Base-by-base conservation (phyloP, 2,329 filamentous ascomycete genomes). In the Talaromyces sp. region DNA sequence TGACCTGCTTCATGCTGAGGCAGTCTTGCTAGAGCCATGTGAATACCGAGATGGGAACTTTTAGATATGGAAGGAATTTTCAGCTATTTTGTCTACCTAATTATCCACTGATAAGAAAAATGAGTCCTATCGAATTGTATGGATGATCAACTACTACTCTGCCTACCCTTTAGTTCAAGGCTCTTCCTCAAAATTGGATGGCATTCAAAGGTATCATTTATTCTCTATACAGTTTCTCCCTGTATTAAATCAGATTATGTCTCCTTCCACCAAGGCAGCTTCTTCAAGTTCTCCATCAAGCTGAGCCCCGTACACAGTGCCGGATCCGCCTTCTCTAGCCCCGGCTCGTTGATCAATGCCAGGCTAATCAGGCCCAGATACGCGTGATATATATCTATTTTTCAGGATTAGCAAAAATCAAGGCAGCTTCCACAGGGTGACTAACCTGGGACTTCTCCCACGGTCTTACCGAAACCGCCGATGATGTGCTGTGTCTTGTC, bases 311-410 rank as follows among this genome's bases (percentile, higher is more conserved):
- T 86, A 72, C 92, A 96, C 60, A 97, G 79, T 0, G 85, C 85
- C 0, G 90, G 84, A 75, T 98, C 92, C 58, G 97, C 83, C 22
- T 81, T 78, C 67, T 89, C 90, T 43, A 98, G 75, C 0, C 86
- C 86, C 0, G 83, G 75, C 69, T 96, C 91, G 8, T 87, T 87
- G 75, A 93, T 85, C 16, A 91, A 85, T 0, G 89, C 87, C 45
- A 99, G 81, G 0, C 91, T 89, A 1, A 92, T 90, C 39, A 98
- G 84, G 0, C 93, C 95, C 35, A 98, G 85, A 74, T 93, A 97
- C 0, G 90, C 91, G 75, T 99, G 95, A 70, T 96, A 92, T 31
- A 98, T 83, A 77, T 92, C 89, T 79, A 78, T 4, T 10, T 13
- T 37, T 52, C n/a, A 62, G 9, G 2, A n/a, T 48, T 7, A 61